These are phyloP conservation scores for Neocallimastix lanati DNA, from an alignment of 192 early-diverging fungal species.

Conservation along the genomic window DNA sequence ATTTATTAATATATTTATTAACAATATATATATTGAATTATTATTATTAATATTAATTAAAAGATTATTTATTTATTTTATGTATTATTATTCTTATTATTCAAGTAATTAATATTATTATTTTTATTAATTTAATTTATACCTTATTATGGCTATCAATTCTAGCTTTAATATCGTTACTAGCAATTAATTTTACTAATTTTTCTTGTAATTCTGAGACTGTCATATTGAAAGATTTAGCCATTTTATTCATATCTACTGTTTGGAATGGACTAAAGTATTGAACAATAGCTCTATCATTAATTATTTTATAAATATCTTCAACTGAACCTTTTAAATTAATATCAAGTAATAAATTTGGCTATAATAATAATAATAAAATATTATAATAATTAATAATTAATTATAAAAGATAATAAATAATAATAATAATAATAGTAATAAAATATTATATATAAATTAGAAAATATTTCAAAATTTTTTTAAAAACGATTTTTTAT, in stretches of 20 bases:
- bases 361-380: slow-evolving; percentile 5
- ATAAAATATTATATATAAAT: too few relatives aligned
- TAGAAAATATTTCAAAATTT: too few relatives aligned
- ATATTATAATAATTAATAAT: neutral
- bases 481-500: too few relatives aligned
- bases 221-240: slow-evolving; percentile 39
- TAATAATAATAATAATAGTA: neutral
- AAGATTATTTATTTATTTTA: too few relatives aligned
- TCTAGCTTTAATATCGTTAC: slow-evolving; percentile 49
- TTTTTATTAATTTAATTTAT: neutral
- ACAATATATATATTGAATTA: too few relatives aligned
- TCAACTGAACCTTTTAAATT: slow-evolving; percentile 54
- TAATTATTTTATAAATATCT: slow-evolving; percentile 43
- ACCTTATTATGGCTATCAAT: slow-evolving; percentile 83
- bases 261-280: slow-evolving; percentile 64
- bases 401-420: too few relatives aligned
- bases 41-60: too few relatives aligned
- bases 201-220: slow-evolving; percentile 47
- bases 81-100: too few relatives aligned
- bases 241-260: slow-evolving; percentile 65
- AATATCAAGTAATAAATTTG: slow-evolving; percentile 43
- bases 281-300: slow-evolving; percentile 58
- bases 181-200: slow-evolving; percentile 46
- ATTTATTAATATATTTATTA: too few relatives aligned
- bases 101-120: too few relatives aligned